Base-by-base conservation (phyloP, 129 eudicot genomes). In the Flaveria sonorensis region DNA sequence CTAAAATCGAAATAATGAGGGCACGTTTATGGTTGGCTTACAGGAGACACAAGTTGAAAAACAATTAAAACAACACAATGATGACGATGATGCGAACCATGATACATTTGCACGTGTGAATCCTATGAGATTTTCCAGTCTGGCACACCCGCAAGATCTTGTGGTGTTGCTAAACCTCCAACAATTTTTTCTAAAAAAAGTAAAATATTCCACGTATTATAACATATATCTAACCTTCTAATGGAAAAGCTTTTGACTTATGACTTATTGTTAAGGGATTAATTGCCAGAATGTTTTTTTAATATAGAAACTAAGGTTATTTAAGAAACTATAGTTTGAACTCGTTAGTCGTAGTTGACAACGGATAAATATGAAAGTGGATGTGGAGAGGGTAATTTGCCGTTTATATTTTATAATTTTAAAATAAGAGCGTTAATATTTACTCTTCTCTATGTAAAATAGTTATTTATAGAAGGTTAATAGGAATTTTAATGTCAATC, bases 41-140 rank as follows among this genome's bases (percentile, higher is more conserved):
- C 13, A 39, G 70, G 83, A 73, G 79, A 80, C 83, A 80, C 7
- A 14, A 73, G 69, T 80, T 80, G 83, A 73, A 43, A 73, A 80
- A 57, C 42, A 73, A 80, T 80, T 52, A 53, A 18, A 42, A 73
- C 79, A 59, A 71, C 72, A 70, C 70, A 70, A 72, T 78, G 2
- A 69, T 78, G 13, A 79, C 59, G 61, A 69, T 78, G 14, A 80
- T 70, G 62, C 30, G 40, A 70, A 70, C 77, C 77, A 67, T 80
- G 61, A 53, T 80, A 13, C 70, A 26, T 2, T 52, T 56, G 74
- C 84, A 80, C 75, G 79, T 80, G 84, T 59, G 53, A 19, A 74
- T 56, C 45, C 74, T 15, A 21, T 62, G 65, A 79, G 28, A 74
- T 43, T 43, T 43, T 68, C 62, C 82, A 70, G 59, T 50, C 40